A percentile compares a stretch with the other conserved stretches of the same genome.
Evolutionary conservation across 768 basidiomycete genomes (phyloP).

Genomic region (Dentipellis fragilis): DNA sequence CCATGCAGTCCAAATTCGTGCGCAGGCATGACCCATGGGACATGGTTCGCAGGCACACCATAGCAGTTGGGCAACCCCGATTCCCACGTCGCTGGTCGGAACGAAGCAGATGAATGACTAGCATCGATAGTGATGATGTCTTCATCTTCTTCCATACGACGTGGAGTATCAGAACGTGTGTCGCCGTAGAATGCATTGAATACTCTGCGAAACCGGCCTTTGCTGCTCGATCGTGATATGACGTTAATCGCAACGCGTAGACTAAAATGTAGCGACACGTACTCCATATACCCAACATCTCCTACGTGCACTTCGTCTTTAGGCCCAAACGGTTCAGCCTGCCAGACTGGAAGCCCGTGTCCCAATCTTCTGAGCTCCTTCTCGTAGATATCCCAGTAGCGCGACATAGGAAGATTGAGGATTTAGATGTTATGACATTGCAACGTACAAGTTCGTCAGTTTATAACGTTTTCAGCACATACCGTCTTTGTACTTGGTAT

Average conservation of each 20-base stretch:
- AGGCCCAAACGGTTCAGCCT: not conserved
- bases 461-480: too few species aligned
- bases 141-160: not conserved
- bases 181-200: not conserved
- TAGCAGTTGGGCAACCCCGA: not conserved
- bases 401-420: not conserved
- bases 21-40: not conserved
- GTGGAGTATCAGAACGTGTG: not conserved
- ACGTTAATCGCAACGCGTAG: not conserved
- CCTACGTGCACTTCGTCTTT: not conserved
- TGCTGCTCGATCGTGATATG: not conserved
- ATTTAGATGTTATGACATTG: too few species aligned
- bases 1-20: not conserved
- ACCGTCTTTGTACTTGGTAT: too few species aligned
- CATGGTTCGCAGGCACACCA: not conserved
- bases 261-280: not conserved
- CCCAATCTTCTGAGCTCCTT: not conserved
- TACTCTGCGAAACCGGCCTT: not conserved
- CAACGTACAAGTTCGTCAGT: too few species aligned
- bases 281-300: not conserved
- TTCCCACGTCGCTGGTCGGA: not conserved
- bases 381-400: not conserved
- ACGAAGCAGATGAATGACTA: not conserved
- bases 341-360: not conserved
- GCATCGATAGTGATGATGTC: not conserved